These are phyloP conservation scores for Musa beccarii DNA, from an alignment of 176 grass and related monocot species.

Conservation along the genomic window DNA sequence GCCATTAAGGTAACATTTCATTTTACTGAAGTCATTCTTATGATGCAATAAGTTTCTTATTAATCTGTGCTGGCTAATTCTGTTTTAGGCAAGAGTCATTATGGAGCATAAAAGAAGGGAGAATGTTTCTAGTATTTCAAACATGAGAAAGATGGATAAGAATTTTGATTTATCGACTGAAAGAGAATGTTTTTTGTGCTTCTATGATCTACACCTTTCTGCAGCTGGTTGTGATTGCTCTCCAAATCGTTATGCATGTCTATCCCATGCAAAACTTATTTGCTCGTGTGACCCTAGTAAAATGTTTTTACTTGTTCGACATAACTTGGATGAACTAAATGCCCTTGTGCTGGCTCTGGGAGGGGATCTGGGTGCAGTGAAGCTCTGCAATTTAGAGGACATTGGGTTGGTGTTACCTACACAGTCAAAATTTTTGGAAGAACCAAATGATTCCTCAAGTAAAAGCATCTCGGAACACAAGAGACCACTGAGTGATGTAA, in stretches of 20 bases:
- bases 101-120: conserved; percentile 50
- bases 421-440: conserved; percentile 15
- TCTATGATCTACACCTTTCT: conserved; percentile 82
- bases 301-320: conserved; percentile 32
- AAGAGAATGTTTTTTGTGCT: conserved; percentile 72
- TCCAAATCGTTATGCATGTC: conserved; percentile 59
- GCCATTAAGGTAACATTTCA: conserved; percentile 52
- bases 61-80: not conserved
- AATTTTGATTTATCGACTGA: conserved; percentile 55
- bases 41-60: not conserved
- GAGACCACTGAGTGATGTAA: conserved; percentile 3
- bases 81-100: conserved; percentile 45
- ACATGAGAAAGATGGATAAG: conserved; percentile 40
- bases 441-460: not conserved
- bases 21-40: not conserved
- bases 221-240: conserved; percentile 66
- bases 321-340: conserved; percentile 54
- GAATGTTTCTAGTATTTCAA: conserved; percentile 17
- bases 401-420: conserved; percentile 27
- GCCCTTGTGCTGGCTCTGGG: conserved; percentile 63
- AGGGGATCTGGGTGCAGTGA: conserved; percentile 46
- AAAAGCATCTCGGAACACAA: not conserved
- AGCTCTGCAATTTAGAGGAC: conserved; percentile 32
- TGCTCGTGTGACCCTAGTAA: conserved; percentile 62
- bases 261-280: conserved; percentile 51